Evolutionary conservation across 2,329 filamentous ascomycete genomes (phyloP).

Genomic region (Orbilia ellipsospora): DNA sequence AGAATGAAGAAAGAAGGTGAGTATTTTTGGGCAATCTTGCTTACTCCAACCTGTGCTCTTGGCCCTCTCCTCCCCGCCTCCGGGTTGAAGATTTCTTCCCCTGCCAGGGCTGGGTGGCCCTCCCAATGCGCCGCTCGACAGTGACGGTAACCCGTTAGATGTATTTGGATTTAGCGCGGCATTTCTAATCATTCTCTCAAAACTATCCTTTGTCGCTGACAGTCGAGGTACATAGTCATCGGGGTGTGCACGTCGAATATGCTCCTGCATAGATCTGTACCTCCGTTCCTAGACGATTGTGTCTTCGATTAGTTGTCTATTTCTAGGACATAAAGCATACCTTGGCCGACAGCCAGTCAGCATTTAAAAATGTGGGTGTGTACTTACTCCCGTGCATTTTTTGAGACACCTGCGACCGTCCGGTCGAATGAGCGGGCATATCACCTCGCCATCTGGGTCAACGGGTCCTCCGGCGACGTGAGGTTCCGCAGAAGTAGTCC

Average conservation of each 20-base stretch:
- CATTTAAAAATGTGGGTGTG: background rate
- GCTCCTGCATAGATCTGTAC: constrained; percentile 99
- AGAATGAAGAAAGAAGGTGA: background rate
- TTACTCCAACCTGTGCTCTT: constrained; percentile 54
- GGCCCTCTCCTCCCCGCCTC: constrained; percentile 47
- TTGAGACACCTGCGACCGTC: constrained; percentile 98
- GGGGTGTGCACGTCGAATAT: constrained; percentile 95
- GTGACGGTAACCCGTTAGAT: constrained; percentile 13
- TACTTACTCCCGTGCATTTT: constrained; percentile 95
- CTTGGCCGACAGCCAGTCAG: constrained; percentile 26
- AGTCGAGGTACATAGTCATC: constrained; percentile 98
- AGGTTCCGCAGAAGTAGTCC: constrained; percentile 51
- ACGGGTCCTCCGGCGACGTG: constrained; percentile 55
- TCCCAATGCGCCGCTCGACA: constrained; percentile 31
- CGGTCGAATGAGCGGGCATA: constrained; percentile 94
- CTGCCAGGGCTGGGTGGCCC: constrained; percentile 42
- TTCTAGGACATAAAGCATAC: background rate
- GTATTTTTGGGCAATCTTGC: constrained; percentile 6
- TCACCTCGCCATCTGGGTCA: constrained; percentile 73
- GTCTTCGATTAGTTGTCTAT: constrained; percentile 20
- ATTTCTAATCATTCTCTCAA: constrained; percentile 78
- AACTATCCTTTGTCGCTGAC: constrained; percentile 97
- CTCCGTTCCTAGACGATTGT: constrained; percentile 36
- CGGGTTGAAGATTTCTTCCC: constrained; percentile 42
- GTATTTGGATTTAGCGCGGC: constrained; percentile 20